Evolutionary conservation across 2,329 filamentous ascomycete species (phyloP), one percentile per base, ranked within the genome.

Genomic region (Magnaporthiopsis rhizophila): DNA sequence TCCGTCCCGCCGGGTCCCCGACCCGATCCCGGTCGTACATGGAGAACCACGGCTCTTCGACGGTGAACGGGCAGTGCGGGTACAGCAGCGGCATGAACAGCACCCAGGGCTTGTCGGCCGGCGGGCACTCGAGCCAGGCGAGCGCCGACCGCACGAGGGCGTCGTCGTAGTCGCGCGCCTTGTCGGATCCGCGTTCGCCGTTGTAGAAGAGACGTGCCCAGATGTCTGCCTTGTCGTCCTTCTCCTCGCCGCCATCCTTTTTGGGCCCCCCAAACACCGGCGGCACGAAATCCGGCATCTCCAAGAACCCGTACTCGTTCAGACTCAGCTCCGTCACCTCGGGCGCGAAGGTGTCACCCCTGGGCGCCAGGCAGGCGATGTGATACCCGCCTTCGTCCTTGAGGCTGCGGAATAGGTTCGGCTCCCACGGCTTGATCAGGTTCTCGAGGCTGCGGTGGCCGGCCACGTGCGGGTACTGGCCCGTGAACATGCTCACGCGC

Each of bases 381-480:
- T 82, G 79, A 62, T 81, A 81, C 0, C 79, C 79, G 0, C 69
- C 67, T 12, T 36, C 34, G 57, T 80, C 78, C 62, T 78, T 79
- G 15, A 81, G 65, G 2, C 70, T 74, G 9, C 77, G 74, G 65
- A 81, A 79, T 2, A 81, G 62, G 61, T 81, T 81, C 1, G 77
- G 78, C 66, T 81, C 79, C 77, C 77, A 79, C 0, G 79, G 78
- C 66, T 81, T 81, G 67, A 81, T 76, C 11, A 81, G 72, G 53
- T 80, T 80, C 24, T 81, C 72, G 5, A 81, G 74, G 30, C 72
- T 77, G 32, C 80, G 75, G 67, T 81, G 78, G 0, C 80, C 79
- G 28, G 70, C 74, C 18, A 81, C 78, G 62, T 81, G 79, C 0
- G 78, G 77, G 61, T 81, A 81, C 11, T 72, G 73, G 15, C 78